These are phyloP conservation scores for Tardiomyces depauwii DNA, from an alignment of 1,139 yeast species.

Conservation along the genomic window DNA sequence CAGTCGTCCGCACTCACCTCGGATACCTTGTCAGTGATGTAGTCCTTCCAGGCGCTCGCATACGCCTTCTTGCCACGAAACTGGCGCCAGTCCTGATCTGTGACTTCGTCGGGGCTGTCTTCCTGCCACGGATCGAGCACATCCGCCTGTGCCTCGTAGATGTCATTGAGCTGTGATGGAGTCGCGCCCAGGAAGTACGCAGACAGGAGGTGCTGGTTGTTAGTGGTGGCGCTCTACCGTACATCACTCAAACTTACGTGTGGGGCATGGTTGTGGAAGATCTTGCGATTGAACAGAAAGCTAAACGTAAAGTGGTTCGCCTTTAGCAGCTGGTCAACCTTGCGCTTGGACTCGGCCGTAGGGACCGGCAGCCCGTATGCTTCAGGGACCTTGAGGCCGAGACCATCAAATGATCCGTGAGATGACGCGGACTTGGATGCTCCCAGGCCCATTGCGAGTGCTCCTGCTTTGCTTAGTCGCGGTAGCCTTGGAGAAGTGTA, in stretches of 20 bases:
- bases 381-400: constrained; percentile 6
- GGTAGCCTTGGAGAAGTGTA: too few species aligned
- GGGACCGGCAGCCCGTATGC: constrained; percentile 11
- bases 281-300: constrained; percentile 18
- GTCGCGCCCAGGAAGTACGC: constrained; percentile 16
- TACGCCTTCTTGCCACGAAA: constrained; percentile 18
- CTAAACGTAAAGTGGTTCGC: constrained; percentile 22
- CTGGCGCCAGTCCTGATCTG: constrained; percentile 22
- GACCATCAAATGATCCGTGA: constrained; percentile 7
- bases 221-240: neutral
- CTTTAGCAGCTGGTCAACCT: constrained; percentile 16
- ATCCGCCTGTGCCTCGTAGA: constrained; percentile 9
- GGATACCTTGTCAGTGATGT: constrained; percentile 20
- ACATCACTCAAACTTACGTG: constrained; percentile 17
- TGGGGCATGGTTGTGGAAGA: constrained; percentile 23
- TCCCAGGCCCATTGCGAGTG: neutral
- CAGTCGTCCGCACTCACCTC: constrained; percentile 18
- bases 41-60: constrained; percentile 23
- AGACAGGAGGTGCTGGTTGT: constrained; percentile 7
- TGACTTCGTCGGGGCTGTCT: constrained; percentile 23
- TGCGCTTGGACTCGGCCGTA: constrained; percentile 10
- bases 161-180: constrained; percentile 8
- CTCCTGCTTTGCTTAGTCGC: too few species aligned
- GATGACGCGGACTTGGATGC: neutral
- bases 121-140: constrained; percentile 14